Percentiles rank a stretch among this genome's conserved stretches.
Conservation (phyloP, 495 filamentous ascomycete species). For the Neurospora sp. region DNA sequence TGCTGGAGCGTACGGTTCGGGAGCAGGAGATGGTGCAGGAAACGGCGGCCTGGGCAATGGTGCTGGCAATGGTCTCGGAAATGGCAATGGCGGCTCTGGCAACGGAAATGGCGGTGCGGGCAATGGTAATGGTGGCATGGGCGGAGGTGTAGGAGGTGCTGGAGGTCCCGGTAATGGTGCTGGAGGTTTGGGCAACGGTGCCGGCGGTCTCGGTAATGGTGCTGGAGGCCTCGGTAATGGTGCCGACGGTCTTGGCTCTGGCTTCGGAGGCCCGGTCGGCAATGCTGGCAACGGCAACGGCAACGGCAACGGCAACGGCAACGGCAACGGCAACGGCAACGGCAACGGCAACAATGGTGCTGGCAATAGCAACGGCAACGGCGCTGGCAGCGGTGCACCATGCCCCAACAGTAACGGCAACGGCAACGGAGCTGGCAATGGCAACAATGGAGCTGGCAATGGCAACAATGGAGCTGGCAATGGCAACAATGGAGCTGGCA, state of each 20-base stretch:
- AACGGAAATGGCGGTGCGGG: neutral
- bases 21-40: neutral
- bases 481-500: neutral
- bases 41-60: neutral
- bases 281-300: neutral
- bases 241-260: too few relatives aligned
- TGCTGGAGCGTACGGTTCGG: neutral
- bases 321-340: neutral
- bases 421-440: neutral
- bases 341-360: neutral
- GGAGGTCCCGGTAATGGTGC: neutral
- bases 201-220: neutral
- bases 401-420: neutral
- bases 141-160: neutral
- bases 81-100: neutral
- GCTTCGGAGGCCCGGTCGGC: too few relatives aligned
- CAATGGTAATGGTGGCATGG: neutral
- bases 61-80: slow-evolving; percentile 3
- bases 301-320: neutral
- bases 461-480: neutral
- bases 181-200: neutral
- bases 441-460: neutral
- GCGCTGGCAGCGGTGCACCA: neutral
- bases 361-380: neutral
- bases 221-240: neutral